Conservation (phyloP, 2,329 filamentous ascomycete species). For the Cordyceps cateniannulata region DNA sequence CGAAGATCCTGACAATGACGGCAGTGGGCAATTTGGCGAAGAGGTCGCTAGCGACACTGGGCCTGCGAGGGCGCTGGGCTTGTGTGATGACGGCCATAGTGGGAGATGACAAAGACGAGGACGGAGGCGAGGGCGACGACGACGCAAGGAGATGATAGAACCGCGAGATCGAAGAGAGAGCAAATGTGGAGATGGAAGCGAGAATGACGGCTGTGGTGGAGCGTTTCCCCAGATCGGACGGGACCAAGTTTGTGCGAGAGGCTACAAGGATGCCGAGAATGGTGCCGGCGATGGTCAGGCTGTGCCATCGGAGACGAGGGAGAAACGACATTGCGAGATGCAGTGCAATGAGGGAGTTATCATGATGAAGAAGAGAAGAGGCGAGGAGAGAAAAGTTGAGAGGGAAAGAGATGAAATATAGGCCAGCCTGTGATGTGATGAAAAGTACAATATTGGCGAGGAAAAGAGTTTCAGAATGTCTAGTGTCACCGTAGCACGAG, state of each 20-base stretch:
- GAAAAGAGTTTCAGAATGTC: background rate
- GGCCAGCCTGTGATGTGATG: background rate
- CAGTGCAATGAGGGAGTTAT: background rate
- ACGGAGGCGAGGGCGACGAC: background rate
- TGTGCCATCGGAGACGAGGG: background rate
- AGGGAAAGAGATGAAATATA: background rate
- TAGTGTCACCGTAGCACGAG: background rate
- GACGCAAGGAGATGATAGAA: background rate
- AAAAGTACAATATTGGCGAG: background rate
- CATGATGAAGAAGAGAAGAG: background rate
- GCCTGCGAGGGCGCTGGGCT: background rate
- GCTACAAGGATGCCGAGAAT: background rate
- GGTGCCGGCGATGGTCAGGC: background rate
- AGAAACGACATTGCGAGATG: background rate
- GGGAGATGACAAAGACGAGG: background rate
- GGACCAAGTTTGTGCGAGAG: background rate
- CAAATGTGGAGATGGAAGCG: conserved; percentile 2
- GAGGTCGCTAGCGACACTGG: conserved; percentile 12
- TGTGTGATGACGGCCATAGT: background rate
- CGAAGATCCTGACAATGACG: conserved; percentile 35
- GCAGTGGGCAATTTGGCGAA: conserved; percentile 30
- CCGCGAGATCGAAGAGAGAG: background rate
- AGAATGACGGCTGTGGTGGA: conserved; percentile 2
- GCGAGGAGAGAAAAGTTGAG: too few species aligned
- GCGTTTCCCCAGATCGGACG: conserved; percentile 3